Evolutionary conservation across 1,139 yeast genomes (phyloP), one percentile per base, ranked within the genome.

Genomic region (Blastobotrys raffinosifermentans): DNA sequence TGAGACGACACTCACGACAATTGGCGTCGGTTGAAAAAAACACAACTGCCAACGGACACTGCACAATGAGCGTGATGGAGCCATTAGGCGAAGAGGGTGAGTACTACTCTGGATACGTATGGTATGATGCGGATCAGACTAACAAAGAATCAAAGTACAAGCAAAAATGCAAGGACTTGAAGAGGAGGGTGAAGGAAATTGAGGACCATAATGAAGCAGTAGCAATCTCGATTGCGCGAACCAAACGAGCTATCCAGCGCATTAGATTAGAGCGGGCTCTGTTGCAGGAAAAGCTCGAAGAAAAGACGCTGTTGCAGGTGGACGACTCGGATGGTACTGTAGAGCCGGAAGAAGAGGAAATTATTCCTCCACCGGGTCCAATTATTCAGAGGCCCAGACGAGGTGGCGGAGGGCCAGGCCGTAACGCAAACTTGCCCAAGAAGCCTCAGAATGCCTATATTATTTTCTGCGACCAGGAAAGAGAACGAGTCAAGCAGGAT

Each of bases 381-480:
- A 6, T 8, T 6, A n/a, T 8, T 8, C n/a, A n/a, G n/a, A n/a
- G n/a, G n/a, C n/a, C n/a, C n/a, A n/a, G n/a, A n/a, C 27, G 27
- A n/a, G 14, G 27, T 25, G 27, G 14, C 5, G 27, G 27, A 6
- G 27, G 27, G 1, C 19, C 36, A 2, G 51, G 66, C 19, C 73
- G 87, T 52, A 94, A 84, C 57, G 95, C 94, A 3, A 80, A 77
- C 49, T 72, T 81, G 53, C 96, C 96, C 11, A 84, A 84, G 51
- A 71, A 94, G 50, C 95, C 96, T 11, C 82, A 94, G 4, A 87
- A 87, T 59, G 94, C 96, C 7, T 86, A 87, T 54, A 67, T 86
- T 46, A 74, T 85, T 38, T 87, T 83, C 56, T 87, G 96, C 63
- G 96, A 87, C 44, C 65, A 75, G 64, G 93, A 85, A 54, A 83